Base-by-base conservation (phyloP, 192 early-diverging fungal species). In the Tieghemiomyces parasiticus region DNA sequence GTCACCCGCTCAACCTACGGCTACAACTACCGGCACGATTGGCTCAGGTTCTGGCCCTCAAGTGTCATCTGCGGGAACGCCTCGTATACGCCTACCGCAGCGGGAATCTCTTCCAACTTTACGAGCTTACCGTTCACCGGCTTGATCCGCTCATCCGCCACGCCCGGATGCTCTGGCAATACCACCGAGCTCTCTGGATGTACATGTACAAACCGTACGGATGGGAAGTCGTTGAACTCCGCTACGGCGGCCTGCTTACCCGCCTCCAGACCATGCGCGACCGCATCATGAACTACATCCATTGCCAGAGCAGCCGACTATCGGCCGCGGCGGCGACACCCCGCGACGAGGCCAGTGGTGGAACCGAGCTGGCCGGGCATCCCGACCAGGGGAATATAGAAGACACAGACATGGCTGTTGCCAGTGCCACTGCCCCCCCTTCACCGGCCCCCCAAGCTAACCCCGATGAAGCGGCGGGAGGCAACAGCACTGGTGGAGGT, bases 131-230 rank as follows among this genome's bases (percentile, higher is more conserved):
- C 8, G 71, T 77, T 48, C 79, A 81, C 1, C 70, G 81, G 4
- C 47, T 83, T 32, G 67, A 66, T 8, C 71, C 73, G 26, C 67
- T 91, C 14, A 73, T 76, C 30, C 75, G 82, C 33, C 76, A 80
- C 2, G 78, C 81, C 20, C 78, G 88, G 34, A 75, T 74, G 46
- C 77, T 92, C 29, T 90, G 88, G 88, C 71, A 79, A 46, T 88
- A 82, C 68, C 90, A 92, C 63, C 77, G 90, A 8, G 72, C 76
- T 4, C 62, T 87, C 56, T 92, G 90, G 90, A 76, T 82, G 59
- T 68, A 74, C 50, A 84, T 79, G 52, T 86, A 86, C 65, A 86
- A 88, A 56, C 89, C 90, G 1, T 89, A 90, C 81, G 90, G 90
- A 6, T 83, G 86, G 80, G 90, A 92, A 61, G 78, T 87, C 0